phyloP scores from a whole-genome alignment of 78 protist genomes.

The Ministeria vibrans region DNA sequence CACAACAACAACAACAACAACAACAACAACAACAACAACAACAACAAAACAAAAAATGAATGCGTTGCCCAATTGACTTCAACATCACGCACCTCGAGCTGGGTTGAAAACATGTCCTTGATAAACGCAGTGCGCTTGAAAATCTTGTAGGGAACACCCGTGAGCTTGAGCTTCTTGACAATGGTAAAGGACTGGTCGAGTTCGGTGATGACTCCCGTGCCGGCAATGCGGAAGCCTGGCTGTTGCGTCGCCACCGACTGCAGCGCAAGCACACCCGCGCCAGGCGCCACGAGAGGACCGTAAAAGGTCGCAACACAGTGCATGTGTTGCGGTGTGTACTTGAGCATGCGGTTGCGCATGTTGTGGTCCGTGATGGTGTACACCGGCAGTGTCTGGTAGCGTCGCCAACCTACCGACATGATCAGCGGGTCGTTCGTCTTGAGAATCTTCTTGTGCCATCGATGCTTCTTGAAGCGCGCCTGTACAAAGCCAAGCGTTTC shows the following conservation, averaged over 20 bases:
- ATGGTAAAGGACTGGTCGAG: slow-evolving; percentile 57
- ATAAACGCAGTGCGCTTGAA: slow-evolving; percentile 92
- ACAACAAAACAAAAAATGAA: too few species aligned
- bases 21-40: too few species aligned
- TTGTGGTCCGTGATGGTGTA: slow-evolving; percentile 59
- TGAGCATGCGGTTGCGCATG: slow-evolving; percentile 81
- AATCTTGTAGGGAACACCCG: slow-evolving; percentile 81
- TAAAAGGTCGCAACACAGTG: slow-evolving; percentile 92
- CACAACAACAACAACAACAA: too few species aligned
- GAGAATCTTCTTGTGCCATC: slow-evolving; percentile 89
- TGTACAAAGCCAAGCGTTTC: slow-evolving; percentile 77
- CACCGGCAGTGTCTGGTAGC: slow-evolving; percentile 41
- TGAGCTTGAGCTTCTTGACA: slow-evolving; percentile 95
- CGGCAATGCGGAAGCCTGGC: slow-evolving; percentile 81
- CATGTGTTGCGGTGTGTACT: slow-evolving; percentile 97
- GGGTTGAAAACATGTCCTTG: slow-evolving; percentile 68
- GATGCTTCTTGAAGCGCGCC: slow-evolving; percentile 89
- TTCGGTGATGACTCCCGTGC: slow-evolving; percentile 91
- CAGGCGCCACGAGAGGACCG: slow-evolving; percentile 82
- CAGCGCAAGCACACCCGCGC: slow-evolving; percentile 66
- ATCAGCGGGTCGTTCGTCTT: slow-evolving; percentile 95
- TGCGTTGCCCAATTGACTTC: too few species aligned
- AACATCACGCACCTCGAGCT: too few species aligned
- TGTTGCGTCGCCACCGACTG: not conserved
- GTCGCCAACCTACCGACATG: slow-evolving; percentile 96